A percentile compares a stretch with the other conserved stretches of the same genome.
phyloP scores from a whole-genome alignment of 148 eudicot species.

The Euryodendron excelsum region DNA sequence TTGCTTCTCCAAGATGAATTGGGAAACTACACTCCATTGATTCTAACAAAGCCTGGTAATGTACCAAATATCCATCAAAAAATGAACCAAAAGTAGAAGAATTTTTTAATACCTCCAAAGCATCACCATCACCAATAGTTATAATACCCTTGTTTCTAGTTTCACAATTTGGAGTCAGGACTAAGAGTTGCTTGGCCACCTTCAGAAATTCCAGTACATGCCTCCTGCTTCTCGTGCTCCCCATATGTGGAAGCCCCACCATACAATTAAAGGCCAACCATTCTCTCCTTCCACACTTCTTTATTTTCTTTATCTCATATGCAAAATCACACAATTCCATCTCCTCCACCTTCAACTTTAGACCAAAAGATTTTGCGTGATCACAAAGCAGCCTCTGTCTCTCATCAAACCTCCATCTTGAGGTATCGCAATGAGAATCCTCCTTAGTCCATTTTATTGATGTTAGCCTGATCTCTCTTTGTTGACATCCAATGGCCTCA shows the following conservation, averaged over 20 bases:
- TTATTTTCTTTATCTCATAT: conserved; percentile 12
- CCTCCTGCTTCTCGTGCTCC: conserved; percentile 19
- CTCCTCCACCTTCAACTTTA: conserved; percentile 25
- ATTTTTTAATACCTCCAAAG: conserved; percentile 9
- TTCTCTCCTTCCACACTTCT: conserved; percentile 12
- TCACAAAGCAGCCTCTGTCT: conserved; percentile 25
- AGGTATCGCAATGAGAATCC: neutral
- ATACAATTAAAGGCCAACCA: conserved; percentile 38
- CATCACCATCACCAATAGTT: conserved; percentile 23
- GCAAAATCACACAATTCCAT: conserved; percentile 21
- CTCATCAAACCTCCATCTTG: conserved; percentile 28
- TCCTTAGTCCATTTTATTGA: conserved; percentile 19
- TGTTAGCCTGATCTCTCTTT: conserved; percentile 21
- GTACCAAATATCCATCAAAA: conserved; percentile 17
- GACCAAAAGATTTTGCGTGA: conserved; percentile 21
- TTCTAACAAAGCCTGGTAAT: conserved; percentile 28
- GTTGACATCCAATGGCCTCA: conserved; percentile 12
- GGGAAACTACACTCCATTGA: conserved; percentile 36
- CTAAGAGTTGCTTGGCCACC: conserved; percentile 26
- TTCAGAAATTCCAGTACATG: conserved; percentile 28
- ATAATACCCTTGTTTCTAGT: neutral
- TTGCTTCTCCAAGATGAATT: conserved; percentile 30
- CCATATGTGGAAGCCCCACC: conserved; percentile 37
- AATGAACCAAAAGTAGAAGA: conserved; percentile 19
- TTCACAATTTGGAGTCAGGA: too few species aligned